Percentiles rank a stretch among this genome's conserved stretches.
Evolutionary conservation across 2,329 filamentous ascomycete species (phyloP).

Genomic region (Orbilia blumenaviensis): DNA sequence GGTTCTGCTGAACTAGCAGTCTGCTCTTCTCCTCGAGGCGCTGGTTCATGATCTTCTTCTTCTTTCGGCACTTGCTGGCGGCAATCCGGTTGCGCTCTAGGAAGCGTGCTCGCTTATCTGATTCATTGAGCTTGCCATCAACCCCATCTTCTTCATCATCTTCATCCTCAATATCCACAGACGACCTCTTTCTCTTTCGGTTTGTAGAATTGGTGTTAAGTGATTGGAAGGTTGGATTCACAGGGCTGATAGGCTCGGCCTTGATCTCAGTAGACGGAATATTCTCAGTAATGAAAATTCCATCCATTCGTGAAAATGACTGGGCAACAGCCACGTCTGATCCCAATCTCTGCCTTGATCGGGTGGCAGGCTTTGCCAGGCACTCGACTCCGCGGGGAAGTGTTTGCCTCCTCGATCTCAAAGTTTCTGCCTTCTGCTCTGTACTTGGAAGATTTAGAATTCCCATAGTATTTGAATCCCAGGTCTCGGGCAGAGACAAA

Average conservation of each 20-base stretch:
- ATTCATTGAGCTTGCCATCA: slow-evolving; percentile 59
- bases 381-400: slow-evolving; percentile 21
- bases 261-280: slow-evolving; percentile 38
- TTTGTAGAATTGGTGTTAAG: slow-evolving; percentile 16
- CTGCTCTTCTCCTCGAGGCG: slow-evolving; percentile 62
- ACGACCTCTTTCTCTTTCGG: slow-evolving; percentile 50
- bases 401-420: slow-evolving; percentile 12
- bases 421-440: neutral
- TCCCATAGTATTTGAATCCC: slow-evolving; percentile 6
- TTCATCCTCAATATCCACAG: slow-evolving; percentile 5
- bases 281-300: slow-evolving; percentile 47
- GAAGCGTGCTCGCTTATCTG: slow-evolving; percentile 67
- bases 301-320: slow-evolving; percentile 49
- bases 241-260: slow-evolving; percentile 33
- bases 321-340: slow-evolving; percentile 27
- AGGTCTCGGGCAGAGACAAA: slow-evolving; percentile 32
- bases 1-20: slow-evolving; percentile 57
- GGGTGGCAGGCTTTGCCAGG: slow-evolving; percentile 16
- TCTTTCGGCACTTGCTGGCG: slow-evolving; percentile 77
- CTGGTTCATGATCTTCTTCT: slow-evolving; percentile 68
- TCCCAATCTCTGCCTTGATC: slow-evolving; percentile 15
- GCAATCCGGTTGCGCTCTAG: slow-evolving; percentile 77
- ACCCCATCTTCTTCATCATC: slow-evolving; percentile 31
- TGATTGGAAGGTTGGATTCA: slow-evolving; percentile 19
- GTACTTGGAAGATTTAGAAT: neutral